Base-by-base conservation (phyloP, 495 filamentous ascomycete species). In the Acidiella bohemica region DNA sequence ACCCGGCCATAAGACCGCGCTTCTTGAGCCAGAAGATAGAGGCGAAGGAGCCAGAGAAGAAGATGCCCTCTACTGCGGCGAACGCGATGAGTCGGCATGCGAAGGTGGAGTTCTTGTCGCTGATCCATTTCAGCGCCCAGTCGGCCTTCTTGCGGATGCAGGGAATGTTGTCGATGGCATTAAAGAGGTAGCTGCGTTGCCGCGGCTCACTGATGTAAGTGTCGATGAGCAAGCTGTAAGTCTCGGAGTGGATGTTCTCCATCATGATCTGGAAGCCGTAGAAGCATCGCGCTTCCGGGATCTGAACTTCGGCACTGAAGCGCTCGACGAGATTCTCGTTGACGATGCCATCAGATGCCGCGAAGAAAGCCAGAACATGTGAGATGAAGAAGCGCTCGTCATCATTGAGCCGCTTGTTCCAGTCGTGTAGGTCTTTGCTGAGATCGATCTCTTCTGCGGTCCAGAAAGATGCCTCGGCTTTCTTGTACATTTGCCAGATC, bases 401-500 rank as follows among this genome's bases (percentile, higher is more conserved):
- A 53, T 96, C 80, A 61, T 85, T 97, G 50, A 97, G 67, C 51
- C 78, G 74, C 71, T 95, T 88, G 73, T 93, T 88, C 90, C 90
- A 97, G 68, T 97, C 92, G 70, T 93, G 83, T 18, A 93, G 72
- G 62, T 97, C 90, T 69, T 97, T 96, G 53, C 88, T 93, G 20
- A 97, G 76, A 68, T 97, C 90, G 47, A 97, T 95, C 68, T 97
- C 90, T 60, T 97, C 90, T 40, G 90, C 90, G 38, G 92, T 96
- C 90, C 90, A 97, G 76, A 97, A 97, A 26, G 92, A 96, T 18
- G 90, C 90, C 64, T 95, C 88, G 52, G 92, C 92, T 68, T 97
- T 96, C 80, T 97, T 97, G 75, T 97, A 97, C 88, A 97, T 95
- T 64, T 95, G 92, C 90, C 90, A 97, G 67, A 97, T 88, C 90